Conservation (phyloP, 257 asterid genomes). For the Misopates orontium region DNA sequence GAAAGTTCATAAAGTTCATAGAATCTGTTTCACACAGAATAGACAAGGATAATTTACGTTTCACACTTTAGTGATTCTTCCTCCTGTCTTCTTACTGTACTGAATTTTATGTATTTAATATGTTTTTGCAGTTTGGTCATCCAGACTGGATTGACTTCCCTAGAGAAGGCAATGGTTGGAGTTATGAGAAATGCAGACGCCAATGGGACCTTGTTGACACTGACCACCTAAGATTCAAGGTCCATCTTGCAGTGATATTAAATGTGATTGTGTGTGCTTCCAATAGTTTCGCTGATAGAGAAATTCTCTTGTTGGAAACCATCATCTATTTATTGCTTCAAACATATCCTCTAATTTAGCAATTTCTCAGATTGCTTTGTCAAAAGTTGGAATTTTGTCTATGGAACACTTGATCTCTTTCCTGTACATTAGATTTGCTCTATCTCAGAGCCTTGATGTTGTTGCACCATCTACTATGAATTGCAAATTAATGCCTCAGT, state of each 20-base stretch:
- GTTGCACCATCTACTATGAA: slow-evolving; percentile 13
- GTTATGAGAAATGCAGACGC: slow-evolving; percentile 90
- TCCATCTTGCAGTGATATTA: slow-evolving; percentile 25
- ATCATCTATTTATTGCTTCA: slow-evolving; percentile 13
- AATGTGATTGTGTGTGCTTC: slow-evolving; percentile 13
- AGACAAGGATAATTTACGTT: slow-evolving; percentile 6
- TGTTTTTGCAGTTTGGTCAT: slow-evolving; percentile 77
- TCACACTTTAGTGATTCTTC: not conserved
- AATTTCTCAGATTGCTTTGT: slow-evolving; percentile 9
- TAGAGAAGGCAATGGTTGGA: slow-evolving; percentile 93
- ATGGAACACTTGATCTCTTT: slow-evolving; percentile 11
- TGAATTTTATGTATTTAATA: slow-evolving; percentile 5
- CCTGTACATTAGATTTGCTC: not conserved
- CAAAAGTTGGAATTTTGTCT: slow-evolving; percentile 11
- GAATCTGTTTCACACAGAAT: slow-evolving; percentile 1
- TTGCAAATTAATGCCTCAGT: not conserved
- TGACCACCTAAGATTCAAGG: slow-evolving; percentile 95
- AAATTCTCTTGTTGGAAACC: slow-evolving; percentile 20
- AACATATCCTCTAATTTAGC: slow-evolving; percentile 11
- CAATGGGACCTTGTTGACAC: slow-evolving; percentile 88
- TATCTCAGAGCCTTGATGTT: not conserved
- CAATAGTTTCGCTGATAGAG: slow-evolving; percentile 12
- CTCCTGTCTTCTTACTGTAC: slow-evolving; percentile 19
- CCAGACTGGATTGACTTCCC: slow-evolving; percentile 99
- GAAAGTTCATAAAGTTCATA: too few species aligned